phyloP scores from a whole-genome alignment of 2,329 filamentous ascomycete species.

The Ceratocystis variospora region DNA sequence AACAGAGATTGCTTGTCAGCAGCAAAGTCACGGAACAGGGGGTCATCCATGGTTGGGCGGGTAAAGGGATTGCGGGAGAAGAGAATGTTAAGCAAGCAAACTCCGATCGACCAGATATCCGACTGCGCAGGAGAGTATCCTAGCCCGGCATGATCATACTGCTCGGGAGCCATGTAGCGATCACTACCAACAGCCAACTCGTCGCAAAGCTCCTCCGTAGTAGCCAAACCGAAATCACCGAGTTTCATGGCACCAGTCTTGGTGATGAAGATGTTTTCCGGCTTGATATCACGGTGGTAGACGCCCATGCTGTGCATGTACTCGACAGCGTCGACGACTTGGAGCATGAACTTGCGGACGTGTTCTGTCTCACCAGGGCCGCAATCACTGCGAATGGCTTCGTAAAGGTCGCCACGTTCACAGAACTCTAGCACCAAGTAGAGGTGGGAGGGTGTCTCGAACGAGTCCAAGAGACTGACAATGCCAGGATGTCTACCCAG shows the following conservation, averaged over 20 bases:
- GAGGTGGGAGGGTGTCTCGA: conserved; percentile 79
- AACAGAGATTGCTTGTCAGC: conserved; percentile 91
- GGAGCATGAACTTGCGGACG: conserved; percentile 91
- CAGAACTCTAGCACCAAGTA: conserved; percentile 95
- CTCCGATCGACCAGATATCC: conserved; percentile 93
- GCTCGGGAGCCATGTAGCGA: conserved; percentile 97
- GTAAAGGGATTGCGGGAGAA: conserved; percentile 96
- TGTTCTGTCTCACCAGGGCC: conserved; percentile 91
- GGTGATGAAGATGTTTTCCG: conserved; percentile 94
- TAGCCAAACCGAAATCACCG: conserved; percentile 89
- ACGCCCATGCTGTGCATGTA: conserved; percentile 84
- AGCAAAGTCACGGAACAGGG: conserved; percentile 83
- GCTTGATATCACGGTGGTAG: conserved; percentile 97
- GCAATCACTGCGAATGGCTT: conserved; percentile 79
- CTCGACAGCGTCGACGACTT: conserved; percentile 77
- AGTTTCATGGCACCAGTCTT: conserved; percentile 84
- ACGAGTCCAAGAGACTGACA: conserved; percentile 80
- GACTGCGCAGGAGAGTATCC: conserved; percentile 90
- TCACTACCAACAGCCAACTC: conserved; percentile 94
- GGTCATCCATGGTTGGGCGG: conserved; percentile 76
- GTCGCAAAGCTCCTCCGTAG: conserved; percentile 75
- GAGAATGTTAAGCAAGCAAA: conserved; percentile 89
- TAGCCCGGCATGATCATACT: conserved; percentile 75
- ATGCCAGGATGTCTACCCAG: conserved; percentile 77
- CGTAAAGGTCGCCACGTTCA: conserved; percentile 87